A percentile compares a stretch with the other conserved stretches of the same genome.
Evolutionary conservation across 2,329 filamentous ascomycete genomes (phyloP).

Genomic region (Arthrobotrys megalospora): DNA sequence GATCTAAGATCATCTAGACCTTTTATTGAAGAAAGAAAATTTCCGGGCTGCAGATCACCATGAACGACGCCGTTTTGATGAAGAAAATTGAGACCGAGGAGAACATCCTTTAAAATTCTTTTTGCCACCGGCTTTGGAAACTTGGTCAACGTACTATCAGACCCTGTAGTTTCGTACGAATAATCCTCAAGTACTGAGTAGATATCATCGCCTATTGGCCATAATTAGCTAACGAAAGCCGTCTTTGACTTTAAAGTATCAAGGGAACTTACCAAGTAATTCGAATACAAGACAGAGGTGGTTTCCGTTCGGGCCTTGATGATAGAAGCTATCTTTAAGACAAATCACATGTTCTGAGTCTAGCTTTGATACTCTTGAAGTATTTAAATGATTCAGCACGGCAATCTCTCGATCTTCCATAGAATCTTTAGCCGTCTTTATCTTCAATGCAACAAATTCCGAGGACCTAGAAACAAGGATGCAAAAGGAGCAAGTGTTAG

Average conservation of each 20-base stretch:
- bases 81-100: slow-evolving; percentile 28
- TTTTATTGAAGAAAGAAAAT: slow-evolving; percentile 32
- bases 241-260: slow-evolving; percentile 1
- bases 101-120: slow-evolving; percentile 20
- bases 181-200: slow-evolving; percentile 20
- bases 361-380: background rate
- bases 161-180: slow-evolving; percentile 13
- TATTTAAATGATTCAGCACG: slow-evolving; percentile 8
- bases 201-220: slow-evolving; percentile 11
- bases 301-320: slow-evolving; percentile 24
- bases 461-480: background rate
- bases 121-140: slow-evolving; percentile 22
- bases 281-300: slow-evolving; percentile 33
- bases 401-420: slow-evolving; percentile 2
- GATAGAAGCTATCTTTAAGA: slow-evolving; percentile 32
- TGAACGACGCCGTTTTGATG: slow-evolving; percentile 35
- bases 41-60: slow-evolving; percentile 18
- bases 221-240: slow-evolving; percentile 2
- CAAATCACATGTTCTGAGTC: slow-evolving; percentile 3
- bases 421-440: slow-evolving; percentile 24
- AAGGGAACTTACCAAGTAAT: slow-evolving; percentile 16
- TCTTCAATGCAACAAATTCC: slow-evolving; percentile 34
- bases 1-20: slow-evolving; percentile 1
- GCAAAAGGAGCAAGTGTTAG: slow-evolving; percentile 2
- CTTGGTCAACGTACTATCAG: background rate